Evolutionary conservation across 2,329 filamentous ascomycete genomes (phyloP).

Genomic region (Ophiostoma sp.): DNA sequence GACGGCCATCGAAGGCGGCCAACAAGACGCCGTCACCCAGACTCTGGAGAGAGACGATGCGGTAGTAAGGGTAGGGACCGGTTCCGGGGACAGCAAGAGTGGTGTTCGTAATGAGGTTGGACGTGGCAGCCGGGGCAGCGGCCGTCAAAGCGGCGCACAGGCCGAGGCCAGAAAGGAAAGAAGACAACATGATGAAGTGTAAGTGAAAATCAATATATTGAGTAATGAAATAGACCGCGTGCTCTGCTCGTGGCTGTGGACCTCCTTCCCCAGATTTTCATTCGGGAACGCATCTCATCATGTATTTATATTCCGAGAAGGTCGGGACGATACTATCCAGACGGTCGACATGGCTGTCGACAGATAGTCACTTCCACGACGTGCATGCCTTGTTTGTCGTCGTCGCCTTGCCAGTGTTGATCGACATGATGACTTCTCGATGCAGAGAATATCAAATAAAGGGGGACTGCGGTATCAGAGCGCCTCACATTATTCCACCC

Average conservation of each 20-base stretch:
- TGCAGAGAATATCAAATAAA: neutral
- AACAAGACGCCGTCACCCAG: neutral
- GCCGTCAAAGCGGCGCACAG: neutral
- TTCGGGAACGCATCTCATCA: neutral
- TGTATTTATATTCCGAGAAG: constrained; percentile 5
- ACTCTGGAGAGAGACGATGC: neutral
- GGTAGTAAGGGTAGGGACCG: neutral
- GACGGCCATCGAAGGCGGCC: neutral
- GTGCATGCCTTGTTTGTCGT: neutral
- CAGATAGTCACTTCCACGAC: neutral
- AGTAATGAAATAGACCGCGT: neutral
- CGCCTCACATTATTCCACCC: neutral
- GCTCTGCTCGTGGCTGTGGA: neutral
- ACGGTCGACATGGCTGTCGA: too few species aligned
- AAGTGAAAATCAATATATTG: neutral
- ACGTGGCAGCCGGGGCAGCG: neutral
- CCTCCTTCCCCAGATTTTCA: neutral
- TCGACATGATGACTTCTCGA: neutral
- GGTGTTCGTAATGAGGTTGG: neutral
- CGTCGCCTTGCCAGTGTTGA: too few species aligned
- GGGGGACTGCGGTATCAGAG: neutral
- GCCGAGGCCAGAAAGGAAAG: neutral
- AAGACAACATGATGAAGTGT: neutral
- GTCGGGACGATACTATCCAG: neutral
- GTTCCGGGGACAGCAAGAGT: neutral